Evolutionary conservation across 768 basidiomycete species (phyloP).

Genomic region (Phlegmacium glaucopus): DNA sequence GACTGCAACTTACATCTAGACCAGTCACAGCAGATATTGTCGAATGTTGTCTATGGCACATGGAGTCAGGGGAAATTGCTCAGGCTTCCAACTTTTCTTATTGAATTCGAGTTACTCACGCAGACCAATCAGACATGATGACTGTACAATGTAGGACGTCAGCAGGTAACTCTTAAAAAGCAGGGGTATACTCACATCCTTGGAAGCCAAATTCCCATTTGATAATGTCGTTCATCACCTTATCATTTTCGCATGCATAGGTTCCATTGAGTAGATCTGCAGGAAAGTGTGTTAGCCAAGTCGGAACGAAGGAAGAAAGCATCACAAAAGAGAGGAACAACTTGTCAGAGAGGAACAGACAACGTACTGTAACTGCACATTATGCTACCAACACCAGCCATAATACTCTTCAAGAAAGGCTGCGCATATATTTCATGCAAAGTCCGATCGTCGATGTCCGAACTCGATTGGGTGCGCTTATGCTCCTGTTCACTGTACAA

Average conservation of each 20-base stretch:
- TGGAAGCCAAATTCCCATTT: conserved; percentile 77
- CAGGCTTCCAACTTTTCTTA: background rate
- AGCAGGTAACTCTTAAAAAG: background rate
- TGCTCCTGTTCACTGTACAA: conserved; percentile 63
- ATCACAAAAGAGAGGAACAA: background rate
- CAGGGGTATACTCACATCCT: conserved; percentile 46
- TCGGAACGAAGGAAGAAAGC: background rate
- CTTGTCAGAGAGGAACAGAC: background rate
- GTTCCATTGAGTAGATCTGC: conserved; percentile 66
- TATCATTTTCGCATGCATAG: conserved; percentile 74
- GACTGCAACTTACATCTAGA: conserved; percentile 51
- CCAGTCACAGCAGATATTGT: conserved; percentile 55
- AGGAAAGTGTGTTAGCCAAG: background rate
- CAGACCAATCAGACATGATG: conserved; percentile 75
- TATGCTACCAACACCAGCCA: conserved; percentile 69
- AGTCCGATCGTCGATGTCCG: conserved; percentile 78
- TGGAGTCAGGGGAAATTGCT: background rate
- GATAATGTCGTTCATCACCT: conserved; percentile 67
- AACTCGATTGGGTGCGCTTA: conserved; percentile 49
- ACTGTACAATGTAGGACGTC: conserved; percentile 24
- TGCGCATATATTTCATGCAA: conserved; percentile 73
- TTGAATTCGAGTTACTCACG: conserved; percentile 32
- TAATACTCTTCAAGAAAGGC: conserved; percentile 66
- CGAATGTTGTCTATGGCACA: conserved; percentile 37
- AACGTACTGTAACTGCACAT: conserved; percentile 79